Base-by-base conservation (phyloP, 352 stramenopile genomes). In the Pythium brassicae region DNA sequence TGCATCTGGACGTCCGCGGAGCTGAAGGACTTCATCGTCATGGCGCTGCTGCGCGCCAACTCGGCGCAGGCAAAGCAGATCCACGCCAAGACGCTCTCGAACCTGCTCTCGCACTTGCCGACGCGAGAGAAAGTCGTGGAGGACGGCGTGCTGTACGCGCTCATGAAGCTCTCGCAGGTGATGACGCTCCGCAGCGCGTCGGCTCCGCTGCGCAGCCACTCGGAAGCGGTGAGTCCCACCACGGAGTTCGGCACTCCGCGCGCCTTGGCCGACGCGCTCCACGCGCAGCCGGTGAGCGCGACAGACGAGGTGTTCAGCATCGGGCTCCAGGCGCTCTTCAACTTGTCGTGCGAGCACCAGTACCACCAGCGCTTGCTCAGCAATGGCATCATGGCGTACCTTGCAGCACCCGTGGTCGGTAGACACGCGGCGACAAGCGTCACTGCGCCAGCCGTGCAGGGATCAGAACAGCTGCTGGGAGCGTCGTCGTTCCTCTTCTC, bases 21-120 rank as follows among this genome's bases (percentile, higher is more conserved):
- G 52, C 76, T 93, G 2, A 89, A 90, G 35, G 83, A 93, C 57
- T 90, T 93, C 34, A 89, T 91, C 14, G 83, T 91, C 2, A 78
- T 93, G 4, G 81, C 83, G 14, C 47, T 93, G 25, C 52, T 93
- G 27, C 76, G 83, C 3, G 83, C 83, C 0, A 91, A 93, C 51
- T 93, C 83, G 17, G 64, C 79, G 5, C 78, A 91, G n/a, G 72
- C 83, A 1, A 93, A 91, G 58, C 80, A 91, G 47, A 88, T 91
- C 35, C 83, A 93, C 47, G 78, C 77, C 48, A 91, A 91, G 55
- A 93, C 83, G 17, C 60, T 93, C 25, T 86, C 77, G 4, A 93
- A 93, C 39, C 25, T 93, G 9, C 63, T 93, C 1, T 90, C 78
- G 4, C 78, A 93, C 43, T 53, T 71, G 11, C 59, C 55, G 12